Evolutionary conservation across 1,284 basidiomycete species (phyloP).

Genomic region (Microbotryomycetes sp.): DNA sequence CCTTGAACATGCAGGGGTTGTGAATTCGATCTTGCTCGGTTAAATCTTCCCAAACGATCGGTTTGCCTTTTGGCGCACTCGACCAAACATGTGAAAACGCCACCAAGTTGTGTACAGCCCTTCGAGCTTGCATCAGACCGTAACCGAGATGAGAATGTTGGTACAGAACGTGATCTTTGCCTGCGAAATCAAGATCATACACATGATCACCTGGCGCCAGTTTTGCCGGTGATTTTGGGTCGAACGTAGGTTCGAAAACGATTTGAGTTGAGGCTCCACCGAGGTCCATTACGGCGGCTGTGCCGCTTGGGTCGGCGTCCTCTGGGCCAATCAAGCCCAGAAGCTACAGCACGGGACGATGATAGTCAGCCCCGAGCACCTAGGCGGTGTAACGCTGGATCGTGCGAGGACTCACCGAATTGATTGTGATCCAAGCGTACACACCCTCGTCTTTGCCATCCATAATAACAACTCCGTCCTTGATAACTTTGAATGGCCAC

Average conservation of each 20-base stretch:
- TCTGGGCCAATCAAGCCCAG: slow-evolving; percentile 61
- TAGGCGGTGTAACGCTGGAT: background rate
- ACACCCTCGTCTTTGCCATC: slow-evolving; percentile 93
- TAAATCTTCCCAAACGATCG: slow-evolving; percentile 46
- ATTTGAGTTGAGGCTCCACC: slow-evolving; percentile 97
- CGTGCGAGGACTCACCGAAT: slow-evolving; percentile 55
- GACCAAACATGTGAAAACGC: slow-evolving; percentile 66
- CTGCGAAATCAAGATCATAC: slow-evolving; percentile 75
- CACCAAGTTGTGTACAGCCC: slow-evolving; percentile 79
- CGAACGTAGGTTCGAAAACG: slow-evolving; percentile 81
- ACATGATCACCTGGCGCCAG: slow-evolving; percentile 88
- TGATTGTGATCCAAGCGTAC: slow-evolving; percentile 97
- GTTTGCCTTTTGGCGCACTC: slow-evolving; percentile 34
- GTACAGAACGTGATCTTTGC: slow-evolving; percentile 66
- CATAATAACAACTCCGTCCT: slow-evolving; percentile 77
- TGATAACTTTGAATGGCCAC: slow-evolving; percentile 69
- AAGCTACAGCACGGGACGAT: slow-evolving; percentile 43
- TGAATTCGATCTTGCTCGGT: slow-evolving; percentile 45
- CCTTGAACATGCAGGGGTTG: slow-evolving; percentile 76
- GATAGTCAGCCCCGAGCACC: background rate
- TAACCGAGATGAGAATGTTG: slow-evolving; percentile 96
- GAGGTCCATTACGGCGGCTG: slow-evolving; percentile 92
- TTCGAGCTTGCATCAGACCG: slow-evolving; percentile 84
- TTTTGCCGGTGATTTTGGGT: slow-evolving; percentile 46
- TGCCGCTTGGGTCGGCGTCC: slow-evolving; percentile 47